phyloP scores from a whole-genome alignment of 2,329 filamentous ascomycete genomes.

The Sphaceloma murrayae region DNA sequence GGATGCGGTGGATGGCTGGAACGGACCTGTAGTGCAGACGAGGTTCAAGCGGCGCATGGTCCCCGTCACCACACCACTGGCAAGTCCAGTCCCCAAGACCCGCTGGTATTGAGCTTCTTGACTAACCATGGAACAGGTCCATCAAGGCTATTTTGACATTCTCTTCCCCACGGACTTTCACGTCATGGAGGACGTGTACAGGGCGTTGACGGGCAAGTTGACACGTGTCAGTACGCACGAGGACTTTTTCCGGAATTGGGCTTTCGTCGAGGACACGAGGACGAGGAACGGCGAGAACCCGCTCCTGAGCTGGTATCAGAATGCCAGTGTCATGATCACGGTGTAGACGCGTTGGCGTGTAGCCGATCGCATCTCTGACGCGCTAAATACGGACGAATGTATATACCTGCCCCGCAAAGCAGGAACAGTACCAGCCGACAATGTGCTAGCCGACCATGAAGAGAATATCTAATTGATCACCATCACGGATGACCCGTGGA shows the following conservation, averaged over 20 bases:
- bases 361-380: no score
- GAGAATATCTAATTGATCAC: no score
- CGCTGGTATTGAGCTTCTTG: neutral
- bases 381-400: no score
- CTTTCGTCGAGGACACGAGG: slow-evolving; percentile 79
- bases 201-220: slow-evolving; percentile 83
- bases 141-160: slow-evolving; percentile 98
- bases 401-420: no score
- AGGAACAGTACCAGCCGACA: no score
- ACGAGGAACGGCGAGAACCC: slow-evolving; percentile 90
- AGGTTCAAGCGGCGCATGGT: slow-evolving; percentile 79
- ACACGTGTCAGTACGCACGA: slow-evolving; percentile 78
- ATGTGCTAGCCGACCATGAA: no score
- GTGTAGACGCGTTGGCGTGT: no score
- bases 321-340: slow-evolving; percentile 85
- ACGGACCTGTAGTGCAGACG: slow-evolving; percentile 93
- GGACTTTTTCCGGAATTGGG: slow-evolving; percentile 84
- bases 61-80: slow-evolving; percentile 79
- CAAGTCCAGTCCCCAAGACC: slow-evolving; percentile 39
- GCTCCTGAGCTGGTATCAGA: slow-evolving; percentile 84
- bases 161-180: slow-evolving; percentile 94
- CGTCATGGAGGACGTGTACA: slow-evolving; percentile 84
- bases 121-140: slow-evolving; percentile 58
- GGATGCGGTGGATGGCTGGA: slow-evolving; percentile 71
- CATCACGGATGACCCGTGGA: no score